Base-by-base conservation (phyloP, 495 filamentous ascomycete species). In the Tuber indicum region DNA sequence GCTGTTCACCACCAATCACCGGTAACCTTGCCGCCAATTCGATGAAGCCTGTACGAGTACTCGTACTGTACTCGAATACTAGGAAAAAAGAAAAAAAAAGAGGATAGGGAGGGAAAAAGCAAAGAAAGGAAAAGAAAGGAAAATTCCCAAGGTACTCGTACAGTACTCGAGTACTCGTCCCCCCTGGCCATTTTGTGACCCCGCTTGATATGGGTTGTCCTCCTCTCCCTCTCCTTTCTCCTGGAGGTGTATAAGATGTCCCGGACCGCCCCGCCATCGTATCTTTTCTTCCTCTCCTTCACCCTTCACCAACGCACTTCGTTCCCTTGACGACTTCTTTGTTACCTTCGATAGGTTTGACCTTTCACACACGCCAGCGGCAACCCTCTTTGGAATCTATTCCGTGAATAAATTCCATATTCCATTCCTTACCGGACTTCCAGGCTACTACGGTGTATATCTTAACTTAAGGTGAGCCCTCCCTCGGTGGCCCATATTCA, bases 331-430 rank as follows among this genome's bases (percentile, higher is more conserved):
- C 77, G 72, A 76, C 75, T 78, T 43, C 73, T 66, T 36, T 43
- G n/a, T 70, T 74, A 73, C 81, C 78, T 83, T 83, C 73, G 81
- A 83, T 70, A 82, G 81, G 81, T 79, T 75, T 47, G 72, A 62
- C 77, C 70, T 77, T 76, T 79, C 49, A 10, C 72, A 83, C 82
- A 81, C 82, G 82, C 82, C 82, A 81, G 82, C 82, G 82, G 82
- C 82, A 81, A 41, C 66, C 21, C 43, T 19, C n/a, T 62, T 75
- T 72, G 77, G 71, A 75, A 32, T 72, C 79, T 82, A 82, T 82
- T 82, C 81, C 75, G 81, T 32, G 81, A 82, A 82, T 82, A 82
- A 82, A 72, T 52, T 79, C 72, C 76, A 52, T 45, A 41, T 74
- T 70, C 45, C 79, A 72, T 77, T 82, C 81, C 45, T 80, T 82